Evolutionary conservation across 352 stramenopile genomes (phyloP).

Genomic region (Pythium guiyangense): DNA sequence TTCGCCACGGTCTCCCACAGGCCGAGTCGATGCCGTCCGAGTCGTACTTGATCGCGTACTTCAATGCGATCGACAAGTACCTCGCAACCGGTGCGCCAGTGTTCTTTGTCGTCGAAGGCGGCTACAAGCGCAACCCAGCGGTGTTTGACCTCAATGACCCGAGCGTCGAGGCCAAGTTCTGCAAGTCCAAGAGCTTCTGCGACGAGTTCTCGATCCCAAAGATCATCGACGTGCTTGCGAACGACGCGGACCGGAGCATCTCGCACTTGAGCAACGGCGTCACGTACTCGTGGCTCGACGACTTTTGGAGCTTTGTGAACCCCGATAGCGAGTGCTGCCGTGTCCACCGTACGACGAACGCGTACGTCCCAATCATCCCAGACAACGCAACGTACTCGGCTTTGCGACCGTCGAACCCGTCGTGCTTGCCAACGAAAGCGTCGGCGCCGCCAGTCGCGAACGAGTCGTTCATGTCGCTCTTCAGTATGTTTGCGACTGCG

Average conservation of each 20-base stretch:
- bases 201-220: conserved; percentile 50
- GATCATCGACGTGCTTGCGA: conserved; percentile 42
- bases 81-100: conserved; percentile 39
- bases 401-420: conserved; percentile 13
- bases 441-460: conserved; percentile 31
- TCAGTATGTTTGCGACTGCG: conserved; percentile 61
- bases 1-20: conserved; percentile 50
- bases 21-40: conserved; percentile 45
- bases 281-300: conserved; percentile 69
- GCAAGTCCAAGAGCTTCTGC: conserved; percentile 57
- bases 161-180: conserved; percentile 39
- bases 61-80: conserved; percentile 41
- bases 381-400: conserved; percentile 29
- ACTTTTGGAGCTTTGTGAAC: conserved; percentile 68
- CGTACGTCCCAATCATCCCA: conserved; percentile 36
- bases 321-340: conserved; percentile 64
- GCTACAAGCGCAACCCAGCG: conserved; percentile 44
- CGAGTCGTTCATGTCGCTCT: conserved; percentile 63
- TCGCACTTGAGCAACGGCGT: conserved; percentile 44
- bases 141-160: conserved; percentile 30
- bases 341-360: conserved; percentile 26
- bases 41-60: conserved; percentile 59
- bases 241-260: conserved; percentile 24
- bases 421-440: conserved; percentile 35
- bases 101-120: conserved; percentile 71